These are phyloP conservation scores for Schizochytrium sp. DNA, from an alignment of 108 stramenopile genomes.

Conservation along the genomic window DNA sequence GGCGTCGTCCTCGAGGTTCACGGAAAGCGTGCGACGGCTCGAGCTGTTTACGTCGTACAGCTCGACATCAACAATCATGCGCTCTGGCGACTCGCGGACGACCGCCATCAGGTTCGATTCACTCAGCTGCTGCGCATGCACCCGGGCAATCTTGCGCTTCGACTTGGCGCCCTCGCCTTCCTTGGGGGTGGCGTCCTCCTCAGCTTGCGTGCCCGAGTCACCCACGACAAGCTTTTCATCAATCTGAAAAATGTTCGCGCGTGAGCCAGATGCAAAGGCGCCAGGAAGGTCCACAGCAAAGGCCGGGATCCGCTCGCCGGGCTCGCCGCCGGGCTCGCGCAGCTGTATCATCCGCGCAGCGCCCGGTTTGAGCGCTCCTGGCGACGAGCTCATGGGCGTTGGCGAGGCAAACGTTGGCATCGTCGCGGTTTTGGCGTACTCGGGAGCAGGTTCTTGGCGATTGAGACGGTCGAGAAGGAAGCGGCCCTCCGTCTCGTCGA, in stretches of 20 bases:
- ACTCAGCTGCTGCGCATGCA: not conserved
- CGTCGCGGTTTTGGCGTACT: not conserved
- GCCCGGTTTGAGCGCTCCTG: not conserved
- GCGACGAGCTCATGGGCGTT: not conserved
- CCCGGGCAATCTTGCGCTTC: not conserved
- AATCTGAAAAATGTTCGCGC: not conserved
- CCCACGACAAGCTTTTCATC: not conserved
- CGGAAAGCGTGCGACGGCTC: not conserved
- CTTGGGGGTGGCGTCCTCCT: not conserved
- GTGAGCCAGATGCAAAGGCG: not conserved
- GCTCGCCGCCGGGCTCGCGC: not conserved
- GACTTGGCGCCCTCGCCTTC: not conserved
- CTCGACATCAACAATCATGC: not conserved
- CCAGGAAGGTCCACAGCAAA: not conserved
- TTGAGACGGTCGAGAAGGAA: not conserved
- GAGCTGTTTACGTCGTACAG: not conserved
- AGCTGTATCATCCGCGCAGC: not conserved
- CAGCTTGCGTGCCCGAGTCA: not conserved
- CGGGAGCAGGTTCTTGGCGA: not conserved
- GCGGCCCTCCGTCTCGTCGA: not conserved
- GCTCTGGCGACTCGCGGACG: not conserved
- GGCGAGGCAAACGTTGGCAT: constrained; percentile 5
- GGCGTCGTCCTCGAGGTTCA: constrained; percentile 1
- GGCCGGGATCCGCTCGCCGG: constrained; percentile 4
- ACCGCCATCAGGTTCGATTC: constrained; percentile 1